Evolutionary conservation across 768 basidiomycete genomes (phyloP), one percentile per base, ranked within the genome.

Genomic region (Candolleomyces eurysporus): DNA sequence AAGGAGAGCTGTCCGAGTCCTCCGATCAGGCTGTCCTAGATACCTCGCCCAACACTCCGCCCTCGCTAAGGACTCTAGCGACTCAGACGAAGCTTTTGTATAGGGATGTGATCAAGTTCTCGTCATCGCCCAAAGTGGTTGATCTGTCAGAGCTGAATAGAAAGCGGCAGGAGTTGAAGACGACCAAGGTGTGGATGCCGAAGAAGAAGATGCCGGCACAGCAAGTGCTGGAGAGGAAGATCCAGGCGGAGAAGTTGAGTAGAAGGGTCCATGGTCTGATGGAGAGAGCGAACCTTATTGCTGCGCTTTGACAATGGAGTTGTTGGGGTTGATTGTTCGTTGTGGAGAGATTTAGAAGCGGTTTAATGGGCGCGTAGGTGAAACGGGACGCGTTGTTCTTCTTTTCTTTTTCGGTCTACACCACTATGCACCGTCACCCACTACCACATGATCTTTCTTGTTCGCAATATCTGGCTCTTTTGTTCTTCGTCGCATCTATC

Each of bases 71-170:
- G 43, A 82, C 90, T 0, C 79, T 98, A 48, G 78, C 87, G 1
- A 90, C 87, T 0, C 93, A 97, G 72, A 90, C 91, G 1, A 96
- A 92, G 73, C 71, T 89, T 46, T 79, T 99, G 19, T 95, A 92
- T 68, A 85, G 90, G n/a, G 92, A 96, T 64, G 90, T 98, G 9
- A 88, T 96, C 67, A 82, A 83, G 65, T 92, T 91, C 72, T 92
- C 94, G 1, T 87, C 94, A 0, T 85, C 87, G 2, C 90, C 92
- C 0, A 82, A 84, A 5, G 88, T 99, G 31, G 91, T 99, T 42
- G 96, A 98, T 72, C 78, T 99, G 26, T 87, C 90, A 0, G 77
- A 69, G 22, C 68, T 86, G 63, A 82, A 84, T 55, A 79, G 81
- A 42, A 82, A 81, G 68, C 74, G 85, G 22, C 75, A 75, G 48